phyloP scores from a whole-genome alignment of 2,329 filamentous ascomycete genomes.

The Blastomyces silverae region DNA sequence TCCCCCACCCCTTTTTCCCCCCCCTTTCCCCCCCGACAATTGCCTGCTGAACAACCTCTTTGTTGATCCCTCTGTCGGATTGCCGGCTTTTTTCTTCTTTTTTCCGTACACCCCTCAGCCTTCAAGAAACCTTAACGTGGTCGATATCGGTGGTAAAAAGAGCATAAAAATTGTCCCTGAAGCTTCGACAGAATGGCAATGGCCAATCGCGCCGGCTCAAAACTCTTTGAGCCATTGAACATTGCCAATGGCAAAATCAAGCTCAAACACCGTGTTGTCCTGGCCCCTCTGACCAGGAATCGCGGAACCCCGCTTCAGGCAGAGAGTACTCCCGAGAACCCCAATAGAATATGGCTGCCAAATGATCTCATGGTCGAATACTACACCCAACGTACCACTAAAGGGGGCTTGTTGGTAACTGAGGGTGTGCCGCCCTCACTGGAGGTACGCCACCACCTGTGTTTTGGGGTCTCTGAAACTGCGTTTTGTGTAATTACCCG shows the following conservation, averaged over 20 bases:
- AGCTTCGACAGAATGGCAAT: background rate
- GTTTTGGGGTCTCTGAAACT: background rate
- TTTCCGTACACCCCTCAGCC: too few relatives aligned
- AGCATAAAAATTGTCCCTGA: too few relatives aligned
- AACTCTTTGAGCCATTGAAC: constrained; percentile 41
- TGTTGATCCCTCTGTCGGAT: too few relatives aligned
- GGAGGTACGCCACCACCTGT: constrained; percentile 33
- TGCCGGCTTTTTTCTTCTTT: too few relatives aligned
- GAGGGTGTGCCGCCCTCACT: constrained; percentile 35
- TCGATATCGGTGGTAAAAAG: too few relatives aligned
- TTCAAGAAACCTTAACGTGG: too few relatives aligned
- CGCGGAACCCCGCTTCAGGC: constrained; percentile 44
- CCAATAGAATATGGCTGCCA: constrained; percentile 46
- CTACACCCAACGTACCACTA: constrained; percentile 36
- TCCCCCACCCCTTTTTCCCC: too few relatives aligned
- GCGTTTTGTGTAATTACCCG: background rate
- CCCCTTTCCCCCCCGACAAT: background rate
- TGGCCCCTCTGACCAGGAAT: constrained; percentile 50
- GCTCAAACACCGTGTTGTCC: constrained; percentile 48
- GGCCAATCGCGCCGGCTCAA: constrained; percentile 23
- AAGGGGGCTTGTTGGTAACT: constrained; percentile 35
- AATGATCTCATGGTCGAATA: constrained; percentile 39
- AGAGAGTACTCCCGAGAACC: constrained; percentile 41
- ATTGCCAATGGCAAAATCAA: constrained; percentile 44
- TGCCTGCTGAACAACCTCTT: background rate